These are phyloP conservation scores for Saksenaea vasiformis DNA, from an alignment of 371 early-diverging fungal genomes.

Conservation along the genomic window DNA sequence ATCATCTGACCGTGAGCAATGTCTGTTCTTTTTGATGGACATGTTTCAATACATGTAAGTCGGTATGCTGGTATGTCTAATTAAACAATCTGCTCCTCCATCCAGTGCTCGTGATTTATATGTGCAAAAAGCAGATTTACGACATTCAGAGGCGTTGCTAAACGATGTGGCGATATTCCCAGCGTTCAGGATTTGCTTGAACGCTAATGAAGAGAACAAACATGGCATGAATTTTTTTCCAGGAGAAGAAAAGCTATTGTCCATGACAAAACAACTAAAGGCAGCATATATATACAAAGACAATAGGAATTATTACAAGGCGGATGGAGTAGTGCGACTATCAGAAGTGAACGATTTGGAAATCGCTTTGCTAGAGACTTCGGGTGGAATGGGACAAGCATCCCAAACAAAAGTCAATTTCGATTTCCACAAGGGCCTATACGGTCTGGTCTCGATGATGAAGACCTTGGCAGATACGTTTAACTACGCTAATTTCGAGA, in stretches of 20 bases:
- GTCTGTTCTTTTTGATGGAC: no score
- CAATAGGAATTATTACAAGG: background rate
- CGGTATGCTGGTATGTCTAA: no score
- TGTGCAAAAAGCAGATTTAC: no score
- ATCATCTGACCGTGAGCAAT: no score
- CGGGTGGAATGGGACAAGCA: background rate
- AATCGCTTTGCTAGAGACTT: background rate
- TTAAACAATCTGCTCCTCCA: no score
- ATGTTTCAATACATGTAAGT: no score
- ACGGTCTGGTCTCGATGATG: background rate
- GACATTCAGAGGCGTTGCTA: no score
- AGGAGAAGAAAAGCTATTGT: background rate
- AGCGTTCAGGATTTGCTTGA: no score
- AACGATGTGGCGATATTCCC: no score
- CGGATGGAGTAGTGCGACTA: background rate
- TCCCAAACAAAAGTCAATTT: background rate
- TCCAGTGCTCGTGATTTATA: no score
- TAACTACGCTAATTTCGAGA: background rate
- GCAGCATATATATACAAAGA: background rate
- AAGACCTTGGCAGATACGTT: background rate
- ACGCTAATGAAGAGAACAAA: no score
- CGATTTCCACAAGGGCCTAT: constrained; percentile 6
- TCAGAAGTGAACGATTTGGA: background rate
- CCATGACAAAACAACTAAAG: background rate
- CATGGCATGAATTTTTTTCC: background rate